Evolutionary conservation across 805 yeast species (phyloP).

Genomic region (Tetrapisispora pingtungensis): DNA sequence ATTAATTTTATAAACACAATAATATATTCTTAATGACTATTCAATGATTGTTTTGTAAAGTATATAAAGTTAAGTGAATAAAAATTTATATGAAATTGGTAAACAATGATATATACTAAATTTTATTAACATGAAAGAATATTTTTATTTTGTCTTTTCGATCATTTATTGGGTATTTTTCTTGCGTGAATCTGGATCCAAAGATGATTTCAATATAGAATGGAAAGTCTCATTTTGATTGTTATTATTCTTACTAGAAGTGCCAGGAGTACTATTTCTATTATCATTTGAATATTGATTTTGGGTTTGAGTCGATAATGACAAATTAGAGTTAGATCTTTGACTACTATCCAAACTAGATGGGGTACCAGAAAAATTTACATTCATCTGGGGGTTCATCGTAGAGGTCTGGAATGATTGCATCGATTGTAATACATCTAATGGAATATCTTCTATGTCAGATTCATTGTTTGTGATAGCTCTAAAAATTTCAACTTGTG

Average conservation of each 20-base stretch:
- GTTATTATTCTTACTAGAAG: too few species aligned
- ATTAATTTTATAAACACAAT: too few species aligned
- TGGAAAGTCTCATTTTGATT: not conserved
- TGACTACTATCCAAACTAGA: not conserved
- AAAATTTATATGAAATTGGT: too few species aligned
- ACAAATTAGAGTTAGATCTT: not conserved
- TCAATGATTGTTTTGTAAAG: too few species aligned
- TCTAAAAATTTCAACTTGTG: not conserved
- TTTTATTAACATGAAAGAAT: not conserved
- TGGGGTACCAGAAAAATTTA: not conserved
- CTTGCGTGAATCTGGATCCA: slow-evolving; percentile 1
- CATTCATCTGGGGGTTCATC: not conserved
- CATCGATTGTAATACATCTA: slow-evolving; percentile 4
- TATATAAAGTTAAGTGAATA: too few species aligned
- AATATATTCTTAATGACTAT: too few species aligned
- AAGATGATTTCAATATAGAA: slow-evolving; percentile 1
- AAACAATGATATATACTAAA: too few species aligned
- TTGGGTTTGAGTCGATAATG: not conserved
- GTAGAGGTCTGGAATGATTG: not conserved
- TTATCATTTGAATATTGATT: not conserved
- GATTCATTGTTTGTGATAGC: slow-evolving; percentile 4
- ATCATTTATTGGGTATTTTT: too few species aligned
- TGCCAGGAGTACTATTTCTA: not conserved
- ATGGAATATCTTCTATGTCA: slow-evolving; percentile 4
- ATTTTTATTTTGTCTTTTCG: too few species aligned